Percentiles rank a stretch among this genome's conserved stretches.
phyloP scores from a whole-genome alignment of 345 rosid species.

The Raphanus sativus region DNA sequence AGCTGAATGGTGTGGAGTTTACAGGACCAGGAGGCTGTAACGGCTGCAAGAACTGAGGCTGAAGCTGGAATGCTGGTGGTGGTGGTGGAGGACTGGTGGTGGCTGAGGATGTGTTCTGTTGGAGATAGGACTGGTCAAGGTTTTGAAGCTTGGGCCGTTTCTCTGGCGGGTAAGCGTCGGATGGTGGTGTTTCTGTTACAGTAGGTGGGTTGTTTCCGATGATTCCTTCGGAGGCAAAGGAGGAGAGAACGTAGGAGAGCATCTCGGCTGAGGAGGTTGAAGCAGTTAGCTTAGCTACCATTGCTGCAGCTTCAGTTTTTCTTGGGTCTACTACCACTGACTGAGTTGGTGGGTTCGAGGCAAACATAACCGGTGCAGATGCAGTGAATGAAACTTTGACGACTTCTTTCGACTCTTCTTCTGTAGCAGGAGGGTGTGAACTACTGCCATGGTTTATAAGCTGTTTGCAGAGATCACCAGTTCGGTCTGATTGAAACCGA shows the following conservation, averaged over 20 bases:
- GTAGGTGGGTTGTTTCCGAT: conserved; percentile 42
- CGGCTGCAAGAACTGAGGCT: conserved; percentile 47
- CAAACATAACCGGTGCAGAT: conserved; percentile 58
- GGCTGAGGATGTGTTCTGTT: conserved; percentile 55
- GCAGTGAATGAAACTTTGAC: conserved; percentile 28
- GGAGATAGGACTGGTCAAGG: conserved; percentile 53
- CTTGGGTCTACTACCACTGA: conserved; percentile 57
- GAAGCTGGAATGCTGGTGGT: conserved; percentile 52
- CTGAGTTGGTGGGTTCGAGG: conserved; percentile 46
- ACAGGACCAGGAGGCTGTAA: conserved; percentile 55
- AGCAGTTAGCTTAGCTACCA: conserved; percentile 87
- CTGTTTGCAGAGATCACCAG: conserved; percentile 50
- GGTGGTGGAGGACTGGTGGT: conserved; percentile 59
- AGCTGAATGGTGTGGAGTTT: conserved; percentile 52
- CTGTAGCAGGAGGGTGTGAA: conserved; percentile 36
- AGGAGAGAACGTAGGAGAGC: conserved; percentile 90
- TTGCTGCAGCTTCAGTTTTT: conserved; percentile 80
- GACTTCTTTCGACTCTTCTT: conserved; percentile 45
- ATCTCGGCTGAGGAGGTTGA: conserved; percentile 88
- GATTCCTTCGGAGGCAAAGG: conserved; percentile 85
- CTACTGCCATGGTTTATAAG: conserved; percentile 40
- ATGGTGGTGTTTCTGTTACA: conserved; percentile 35
- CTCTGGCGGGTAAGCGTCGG: conserved; percentile 51
- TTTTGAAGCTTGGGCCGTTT: conserved; percentile 74
- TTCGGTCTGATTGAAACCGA: conserved; percentile 55